Evolutionary conservation across 495 filamentous ascomycete genomes (phyloP).

Genomic region (Penicillium crystallinum): DNA sequence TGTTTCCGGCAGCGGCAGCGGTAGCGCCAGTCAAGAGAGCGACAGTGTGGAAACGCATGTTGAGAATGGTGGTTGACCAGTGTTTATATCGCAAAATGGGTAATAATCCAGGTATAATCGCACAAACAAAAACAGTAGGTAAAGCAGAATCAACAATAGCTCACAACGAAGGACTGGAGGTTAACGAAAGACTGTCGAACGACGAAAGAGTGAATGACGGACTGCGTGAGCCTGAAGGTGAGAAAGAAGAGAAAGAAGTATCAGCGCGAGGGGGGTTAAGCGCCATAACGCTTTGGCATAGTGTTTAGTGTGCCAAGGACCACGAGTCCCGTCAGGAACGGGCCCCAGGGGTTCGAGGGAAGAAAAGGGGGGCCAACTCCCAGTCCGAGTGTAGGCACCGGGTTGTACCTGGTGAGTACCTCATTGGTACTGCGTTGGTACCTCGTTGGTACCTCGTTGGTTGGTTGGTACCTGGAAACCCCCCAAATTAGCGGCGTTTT

Average conservation of each 20-base stretch:
- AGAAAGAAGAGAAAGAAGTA: slow-evolving; percentile 6
- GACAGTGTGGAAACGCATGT: slow-evolving; percentile 26
- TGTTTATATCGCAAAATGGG: slow-evolving; percentile 8
- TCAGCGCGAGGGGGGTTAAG: slow-evolving; percentile 12
- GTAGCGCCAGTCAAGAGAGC: slow-evolving; percentile 26
- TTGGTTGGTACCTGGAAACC: no score
- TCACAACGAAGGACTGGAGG: slow-evolving; percentile 31
- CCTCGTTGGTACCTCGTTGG: no score
- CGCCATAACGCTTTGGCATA: slow-evolving; percentile 5
- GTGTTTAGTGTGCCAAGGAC: not conserved
- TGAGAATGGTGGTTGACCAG: slow-evolving; percentile 8
- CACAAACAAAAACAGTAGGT: slow-evolving; percentile 18
- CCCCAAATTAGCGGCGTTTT: not conserved
- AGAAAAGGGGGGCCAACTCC: not conserved
- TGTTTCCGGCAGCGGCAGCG: slow-evolving; percentile 26
- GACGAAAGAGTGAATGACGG: slow-evolving; percentile 11
- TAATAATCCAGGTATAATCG: slow-evolving; percentile 19
- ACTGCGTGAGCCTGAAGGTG: slow-evolving; percentile 6
- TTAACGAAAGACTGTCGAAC: slow-evolving; percentile 18
- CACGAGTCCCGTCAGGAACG: slow-evolving; percentile 6
- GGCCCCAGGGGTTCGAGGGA: slow-evolving; percentile 17
- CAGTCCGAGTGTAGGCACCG: no score
- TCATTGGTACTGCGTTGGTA: no score
- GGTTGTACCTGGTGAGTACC: no score
- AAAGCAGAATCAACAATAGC: slow-evolving; percentile 15